Evolutionary conservation across 2,329 filamentous ascomycete genomes (phyloP).

Genomic region (Claviceps sp.): DNA sequence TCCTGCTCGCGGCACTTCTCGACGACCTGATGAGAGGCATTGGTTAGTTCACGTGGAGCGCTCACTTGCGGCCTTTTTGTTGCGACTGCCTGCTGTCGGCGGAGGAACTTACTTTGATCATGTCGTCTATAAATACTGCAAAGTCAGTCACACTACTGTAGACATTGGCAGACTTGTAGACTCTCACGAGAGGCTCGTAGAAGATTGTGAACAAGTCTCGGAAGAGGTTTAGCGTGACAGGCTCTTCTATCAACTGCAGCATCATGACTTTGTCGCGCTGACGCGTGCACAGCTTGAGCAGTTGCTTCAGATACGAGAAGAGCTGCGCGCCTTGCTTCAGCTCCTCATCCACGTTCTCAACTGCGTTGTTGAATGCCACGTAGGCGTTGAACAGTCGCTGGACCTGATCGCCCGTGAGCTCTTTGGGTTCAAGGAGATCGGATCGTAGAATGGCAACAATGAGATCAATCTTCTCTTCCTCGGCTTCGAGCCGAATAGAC

Average conservation of each 20-base stretch:
- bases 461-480: constrained; percentile 63
- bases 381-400: constrained; percentile 86
- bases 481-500: constrained; percentile 60
- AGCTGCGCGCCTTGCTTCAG: constrained; percentile 80
- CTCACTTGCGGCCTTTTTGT: no score
- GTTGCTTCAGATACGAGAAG: constrained; percentile 88
- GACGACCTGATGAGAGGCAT: constrained; percentile 35
- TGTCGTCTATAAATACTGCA: constrained; percentile 81
- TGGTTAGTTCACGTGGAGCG: neutral
- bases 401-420: constrained; percentile 58
- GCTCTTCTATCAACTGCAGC: constrained; percentile 87
- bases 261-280: constrained; percentile 97
- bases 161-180: constrained; percentile 97
- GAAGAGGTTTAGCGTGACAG: constrained; percentile 92
- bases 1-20: constrained; percentile 59
- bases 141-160: constrained; percentile 97
- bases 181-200: constrained; percentile 90
- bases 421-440: constrained; percentile 56
- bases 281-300: constrained; percentile 80
- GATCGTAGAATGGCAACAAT: constrained; percentile 76
- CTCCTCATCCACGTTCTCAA: constrained; percentile 82
- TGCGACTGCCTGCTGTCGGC: no score
- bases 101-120: constrained; percentile 51
- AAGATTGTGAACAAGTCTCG: constrained; percentile 96
- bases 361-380: constrained; percentile 87